Evolutionary conservation across 805 yeast species (phyloP), one percentile per base, ranked within the genome.

Genomic region (Phaffomyces antillensis): DNA sequence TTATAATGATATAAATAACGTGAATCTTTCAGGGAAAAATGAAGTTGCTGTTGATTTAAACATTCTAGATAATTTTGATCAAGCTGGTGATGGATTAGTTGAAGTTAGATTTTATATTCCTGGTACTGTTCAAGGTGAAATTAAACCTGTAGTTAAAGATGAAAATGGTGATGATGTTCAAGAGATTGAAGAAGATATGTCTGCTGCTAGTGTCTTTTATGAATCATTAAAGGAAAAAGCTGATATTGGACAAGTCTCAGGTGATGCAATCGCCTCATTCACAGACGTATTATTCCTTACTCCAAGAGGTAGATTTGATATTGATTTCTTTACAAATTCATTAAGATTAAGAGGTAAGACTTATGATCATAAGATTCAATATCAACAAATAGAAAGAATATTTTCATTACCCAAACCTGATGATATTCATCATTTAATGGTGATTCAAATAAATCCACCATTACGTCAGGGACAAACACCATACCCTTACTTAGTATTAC

Each of bases 241-340:
- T 18, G 91, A 86, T 56, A 86, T 93, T 60, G 97, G 98, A 16
- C 91, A 83, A 64, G 91, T 83, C 41, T 82, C 96, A 1, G 98
- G 98, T 35, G 96, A 90, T 52, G 93, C 96, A 9, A 84, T 93
- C 62, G 96, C 88, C 5, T 85, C 97, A 7, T 90, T 91, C 68
- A 78, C 85, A 41, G 98, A 91, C 57, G 80, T 90, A 5, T 73
- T 91, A 61, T 88, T 93, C 73, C 78, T 93, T 47, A 93, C 98
- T 1, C 99, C 99, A 58, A 83, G 99, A 75, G 99, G 99, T 52
- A 91, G 99, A 65, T 93, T 90, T 64, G 98, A 93, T 64, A 85
- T 93, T 56, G 97, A 91, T 65, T 83, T 93, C 81, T 93, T 86
- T 66, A 81, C 86, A 32, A 77, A 79, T 28, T 85, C 93, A 42